Evolutionary conservation across 768 basidiomycete genomes (phyloP).

Genomic region (Megacollybia marginata): DNA sequence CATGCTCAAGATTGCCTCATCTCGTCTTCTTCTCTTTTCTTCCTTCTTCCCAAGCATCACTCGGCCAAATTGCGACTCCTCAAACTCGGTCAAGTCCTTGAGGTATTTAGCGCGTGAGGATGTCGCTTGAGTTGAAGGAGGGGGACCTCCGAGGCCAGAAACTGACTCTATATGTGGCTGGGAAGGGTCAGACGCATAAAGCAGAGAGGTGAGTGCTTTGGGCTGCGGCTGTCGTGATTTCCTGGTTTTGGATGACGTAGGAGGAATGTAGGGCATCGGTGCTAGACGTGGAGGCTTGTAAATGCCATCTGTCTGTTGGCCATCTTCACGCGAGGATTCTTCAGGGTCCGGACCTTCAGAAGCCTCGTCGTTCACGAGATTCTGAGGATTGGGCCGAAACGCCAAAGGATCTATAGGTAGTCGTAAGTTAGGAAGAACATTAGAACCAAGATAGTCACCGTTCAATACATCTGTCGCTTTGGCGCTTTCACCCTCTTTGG

Average conservation of each 20-base stretch:
- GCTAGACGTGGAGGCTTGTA: conserved; percentile 87
- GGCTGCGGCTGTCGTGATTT: conserved; percentile 54
- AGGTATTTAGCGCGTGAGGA: conserved; percentile 75
- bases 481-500: conserved; percentile 49
- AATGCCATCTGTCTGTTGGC: conserved; percentile 29
- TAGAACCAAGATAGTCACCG: conserved; percentile 35
- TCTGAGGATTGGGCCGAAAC: not conserved
- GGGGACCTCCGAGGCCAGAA: conserved; percentile 42
- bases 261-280: conserved; percentile 76
- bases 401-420: not conserved
- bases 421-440: not conserved
- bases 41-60: conserved; percentile 89
- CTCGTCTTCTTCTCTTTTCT: conserved; percentile 55
- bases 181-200: conserved; percentile 39
- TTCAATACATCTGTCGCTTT: conserved; percentile 32
- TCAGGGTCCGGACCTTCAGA: conserved; percentile 22
- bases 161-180: conserved; percentile 58
- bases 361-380: not conserved
- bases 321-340: conserved; percentile 9
- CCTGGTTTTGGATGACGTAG: conserved; percentile 37
- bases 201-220: conserved; percentile 48
- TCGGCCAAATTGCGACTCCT: conserved; percentile 92
- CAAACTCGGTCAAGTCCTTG: conserved; percentile 76
- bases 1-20: conserved; percentile 84
- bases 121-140: conserved; percentile 51